Conservation (phyloP, 2,329 filamentous ascomycete species). For the Aspergillus latus region DNA sequence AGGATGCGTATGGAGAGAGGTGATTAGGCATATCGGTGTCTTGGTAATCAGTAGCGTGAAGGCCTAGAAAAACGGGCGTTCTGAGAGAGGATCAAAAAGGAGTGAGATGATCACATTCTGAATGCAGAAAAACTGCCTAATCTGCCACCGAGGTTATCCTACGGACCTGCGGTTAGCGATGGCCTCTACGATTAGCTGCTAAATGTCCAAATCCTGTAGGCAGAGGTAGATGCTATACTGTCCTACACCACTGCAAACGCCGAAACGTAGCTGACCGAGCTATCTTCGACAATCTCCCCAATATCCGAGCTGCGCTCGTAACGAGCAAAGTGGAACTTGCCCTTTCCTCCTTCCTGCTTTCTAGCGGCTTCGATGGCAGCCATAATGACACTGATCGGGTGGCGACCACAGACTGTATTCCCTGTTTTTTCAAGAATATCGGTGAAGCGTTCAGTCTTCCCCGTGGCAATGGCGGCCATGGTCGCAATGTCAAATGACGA, state of each 20-base stretch:
- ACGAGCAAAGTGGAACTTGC: slow-evolving; percentile 73
- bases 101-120: not conserved
- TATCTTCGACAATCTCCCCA: slow-evolving; percentile 63
- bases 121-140: not conserved
- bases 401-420: slow-evolving; percentile 92
- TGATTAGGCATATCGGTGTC: not conserved
- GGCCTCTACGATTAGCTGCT: not conserved
- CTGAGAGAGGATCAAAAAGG: not conserved
- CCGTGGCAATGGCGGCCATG: slow-evolving; percentile 81
- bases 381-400: slow-evolving; percentile 93
- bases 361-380: slow-evolving; percentile 72
- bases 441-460: slow-evolving; percentile 69
- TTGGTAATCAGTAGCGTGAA: not conserved
- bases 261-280: slow-evolving; percentile 92
- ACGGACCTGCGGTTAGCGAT: not conserved
- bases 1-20: not conserved
- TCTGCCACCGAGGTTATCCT: not conserved
- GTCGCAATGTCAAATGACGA: slow-evolving; percentile 73
- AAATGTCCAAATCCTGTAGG: not conserved
- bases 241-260: slow-evolving; percentile 74
- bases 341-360: slow-evolving; percentile 39
- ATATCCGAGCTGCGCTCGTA: slow-evolving; percentile 86
- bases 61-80: not conserved
- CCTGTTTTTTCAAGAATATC: slow-evolving; percentile 67
- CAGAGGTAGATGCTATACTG: not conserved